These are phyloP conservation scores for Pseudocercospora fijiensis DNA, from an alignment of 2,329 filamentous ascomycete genomes.

Conservation along the genomic window DNA sequence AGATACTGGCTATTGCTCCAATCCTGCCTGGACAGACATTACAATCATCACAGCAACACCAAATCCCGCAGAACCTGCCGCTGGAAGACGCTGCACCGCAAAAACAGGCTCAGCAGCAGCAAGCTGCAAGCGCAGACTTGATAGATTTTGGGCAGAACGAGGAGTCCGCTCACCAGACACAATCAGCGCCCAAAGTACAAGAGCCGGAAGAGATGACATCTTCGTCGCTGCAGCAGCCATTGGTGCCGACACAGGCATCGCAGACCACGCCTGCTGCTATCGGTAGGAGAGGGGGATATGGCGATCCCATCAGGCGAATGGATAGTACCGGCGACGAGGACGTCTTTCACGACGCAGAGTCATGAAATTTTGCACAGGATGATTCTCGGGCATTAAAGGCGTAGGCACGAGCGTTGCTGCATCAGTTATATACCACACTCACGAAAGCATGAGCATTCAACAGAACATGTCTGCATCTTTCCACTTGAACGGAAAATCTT, in stretches of 20 bases:
- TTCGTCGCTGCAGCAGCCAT: conserved; percentile 19
- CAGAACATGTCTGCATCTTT: conserved; percentile 12
- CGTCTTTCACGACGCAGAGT: conserved; percentile 50
- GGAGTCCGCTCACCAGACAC: conserved; percentile 18
- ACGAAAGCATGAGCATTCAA: conserved; percentile 15
- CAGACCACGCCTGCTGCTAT: conserved; percentile 22
- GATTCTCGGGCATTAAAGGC: neutral
- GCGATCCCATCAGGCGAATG: conserved; percentile 30
- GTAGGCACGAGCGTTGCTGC: neutral
- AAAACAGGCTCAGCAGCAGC: conserved; percentile 20
- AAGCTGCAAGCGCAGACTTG: conserved; percentile 44
- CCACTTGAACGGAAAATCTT: too few species aligned
- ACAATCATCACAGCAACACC: neutral
- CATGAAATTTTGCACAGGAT: conserved; percentile 21
- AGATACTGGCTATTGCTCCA: conserved; percentile 83
- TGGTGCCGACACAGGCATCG: conserved; percentile 15
- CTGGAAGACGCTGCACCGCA: neutral
- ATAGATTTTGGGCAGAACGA: conserved; percentile 59
- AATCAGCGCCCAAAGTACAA: conserved; percentile 10
- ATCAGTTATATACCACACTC: conserved; percentile 4
- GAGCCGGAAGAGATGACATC: conserved; percentile 11
- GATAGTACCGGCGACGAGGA: conserved; percentile 48
- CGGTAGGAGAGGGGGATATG: conserved; percentile 16
- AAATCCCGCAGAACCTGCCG: conserved; percentile 5
- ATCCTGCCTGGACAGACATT: conserved; percentile 70